These are phyloP conservation scores for Bonia amplexicaulis DNA, from an alignment of 176 grass and related monocot species.

Conservation along the genomic window DNA sequence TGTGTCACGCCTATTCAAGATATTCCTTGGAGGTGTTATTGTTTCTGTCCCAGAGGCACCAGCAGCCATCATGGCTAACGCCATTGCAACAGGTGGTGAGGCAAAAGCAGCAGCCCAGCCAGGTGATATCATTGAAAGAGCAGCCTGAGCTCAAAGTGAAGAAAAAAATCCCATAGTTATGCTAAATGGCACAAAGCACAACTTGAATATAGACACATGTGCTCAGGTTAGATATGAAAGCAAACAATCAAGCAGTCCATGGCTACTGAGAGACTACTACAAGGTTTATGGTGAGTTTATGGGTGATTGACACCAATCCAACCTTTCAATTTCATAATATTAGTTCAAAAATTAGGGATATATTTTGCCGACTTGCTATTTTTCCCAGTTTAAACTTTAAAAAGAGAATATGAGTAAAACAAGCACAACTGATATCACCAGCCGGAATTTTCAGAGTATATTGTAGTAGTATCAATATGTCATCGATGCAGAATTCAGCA, in stretches of 20 bases:
- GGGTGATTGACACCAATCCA: neutral
- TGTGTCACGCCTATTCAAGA: constrained; percentile 63
- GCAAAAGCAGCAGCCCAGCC: constrained; percentile 99
- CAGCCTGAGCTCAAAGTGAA: constrained; percentile 45
- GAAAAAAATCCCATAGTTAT: neutral
- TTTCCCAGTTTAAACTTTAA: neutral
- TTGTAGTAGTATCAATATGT: neutral
- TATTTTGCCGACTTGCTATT: neutral
- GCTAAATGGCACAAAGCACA: neutral
- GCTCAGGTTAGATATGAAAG: constrained; percentile 16
- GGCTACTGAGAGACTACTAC: neutral
- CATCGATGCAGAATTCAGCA: neutral
- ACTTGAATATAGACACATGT: neutral
- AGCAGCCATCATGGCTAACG: constrained; percentile 96
- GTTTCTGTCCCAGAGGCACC: constrained; percentile 88
- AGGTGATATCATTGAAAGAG: constrained; percentile 87
- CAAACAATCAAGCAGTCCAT: constrained; percentile 11
- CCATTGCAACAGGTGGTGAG: constrained; percentile 96
- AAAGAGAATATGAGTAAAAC: neutral
- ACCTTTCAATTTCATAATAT: neutral
- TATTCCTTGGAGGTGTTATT: constrained; percentile 51
- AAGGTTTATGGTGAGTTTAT: constrained; percentile 7
- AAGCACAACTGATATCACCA: constrained; percentile 2
- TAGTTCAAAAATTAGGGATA: neutral
- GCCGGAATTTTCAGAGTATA: neutral